phyloP scores from a whole-genome alignment of 352 stramenopile species.

The Globisporangium parvum region DNA sequence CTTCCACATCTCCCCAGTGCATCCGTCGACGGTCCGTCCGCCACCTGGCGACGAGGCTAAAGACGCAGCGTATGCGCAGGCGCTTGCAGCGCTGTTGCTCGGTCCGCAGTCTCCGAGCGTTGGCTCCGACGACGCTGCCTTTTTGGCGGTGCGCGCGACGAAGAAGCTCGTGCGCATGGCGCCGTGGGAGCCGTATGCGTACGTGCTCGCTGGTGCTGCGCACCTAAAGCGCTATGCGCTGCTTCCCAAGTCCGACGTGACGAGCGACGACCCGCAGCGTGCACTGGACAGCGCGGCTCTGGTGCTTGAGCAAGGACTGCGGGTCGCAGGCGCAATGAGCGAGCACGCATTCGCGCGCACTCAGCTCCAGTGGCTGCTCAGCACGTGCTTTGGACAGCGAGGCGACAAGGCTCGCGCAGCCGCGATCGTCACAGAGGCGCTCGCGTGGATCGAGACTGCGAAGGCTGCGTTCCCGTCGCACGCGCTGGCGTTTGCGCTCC shows the following conservation, averaged over 20 bases:
- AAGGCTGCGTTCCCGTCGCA: slow-evolving; percentile 6
- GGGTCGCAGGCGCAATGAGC: slow-evolving; percentile 10
- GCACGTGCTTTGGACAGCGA: slow-evolving; percentile 16
- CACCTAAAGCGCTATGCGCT: slow-evolving; percentile 37
- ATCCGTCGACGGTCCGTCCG: not conserved
- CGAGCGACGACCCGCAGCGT: slow-evolving; percentile 1
- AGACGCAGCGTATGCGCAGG: slow-evolving; percentile 26
- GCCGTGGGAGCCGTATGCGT: slow-evolving; percentile 49
- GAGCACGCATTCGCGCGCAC: slow-evolving; percentile 15
- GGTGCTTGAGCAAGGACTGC: slow-evolving; percentile 36
- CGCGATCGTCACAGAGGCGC: slow-evolving; percentile 13
- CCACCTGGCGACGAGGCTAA: slow-evolving; percentile 14
- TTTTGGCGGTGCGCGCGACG: slow-evolving; percentile 8
- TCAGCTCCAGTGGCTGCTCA: slow-evolving; percentile 41
- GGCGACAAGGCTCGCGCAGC: slow-evolving; percentile 13
- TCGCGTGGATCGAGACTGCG: slow-evolving; percentile 18
- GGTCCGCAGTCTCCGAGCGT: slow-evolving; percentile 19
- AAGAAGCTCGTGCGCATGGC: slow-evolving; percentile 60
- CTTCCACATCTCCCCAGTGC: slow-evolving; percentile 16
- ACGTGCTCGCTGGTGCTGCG: slow-evolving; percentile 37
- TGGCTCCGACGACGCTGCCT: slow-evolving; percentile 7
- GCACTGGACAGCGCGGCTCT: slow-evolving; percentile 12
- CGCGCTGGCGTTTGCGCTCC: slow-evolving; percentile 18
- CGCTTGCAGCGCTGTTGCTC: slow-evolving; percentile 19
- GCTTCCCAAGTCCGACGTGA: slow-evolving; percentile 10